phyloP scores from a whole-genome alignment of 1,284 basidiomycete species.

The Chalciporus sp. region DNA sequence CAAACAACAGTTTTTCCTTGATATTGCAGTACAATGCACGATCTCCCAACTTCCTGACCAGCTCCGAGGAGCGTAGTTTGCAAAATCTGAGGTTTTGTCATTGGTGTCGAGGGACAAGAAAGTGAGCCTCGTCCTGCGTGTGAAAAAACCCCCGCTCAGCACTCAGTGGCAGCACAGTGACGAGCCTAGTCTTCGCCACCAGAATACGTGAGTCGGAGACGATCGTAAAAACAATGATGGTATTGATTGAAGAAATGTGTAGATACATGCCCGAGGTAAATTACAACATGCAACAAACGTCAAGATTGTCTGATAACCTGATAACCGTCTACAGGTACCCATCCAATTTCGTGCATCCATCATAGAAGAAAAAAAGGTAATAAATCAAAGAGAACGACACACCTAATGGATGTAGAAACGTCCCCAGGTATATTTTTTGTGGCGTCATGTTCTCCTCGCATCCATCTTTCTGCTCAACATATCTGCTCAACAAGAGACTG shows the following conservation, averaged over 20 bases:
- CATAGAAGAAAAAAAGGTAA: slow-evolving; percentile 8
- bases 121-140: too few relatives aligned
- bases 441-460: not conserved
- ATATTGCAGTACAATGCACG: slow-evolving; percentile 96
- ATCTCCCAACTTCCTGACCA: slow-evolving; percentile 96
- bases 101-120: not conserved
- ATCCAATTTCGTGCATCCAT: slow-evolving; percentile 1
- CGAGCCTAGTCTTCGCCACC: too few relatives aligned
- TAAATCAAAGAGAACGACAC: slow-evolving; percentile 18
- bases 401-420: slow-evolving; percentile 4
- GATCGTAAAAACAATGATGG: slow-evolving; percentile 17
- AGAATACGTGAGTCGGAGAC: too few relatives aligned
- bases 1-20: slow-evolving; percentile 94
- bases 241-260: slow-evolving; percentile 17
- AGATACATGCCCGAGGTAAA: slow-evolving; percentile 30
- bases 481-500: slow-evolving; percentile 19
- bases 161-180: too few relatives aligned
- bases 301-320: not conserved
- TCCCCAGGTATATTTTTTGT: not conserved
- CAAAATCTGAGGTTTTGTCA: not conserved
- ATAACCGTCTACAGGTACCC: slow-evolving; percentile 1
- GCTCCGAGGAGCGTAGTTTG: slow-evolving; percentile 86
- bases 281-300: slow-evolving; percentile 15
- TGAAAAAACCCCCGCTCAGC: too few relatives aligned
- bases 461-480: slow-evolving; percentile 14